A percentile compares a stretch with the other conserved stretches of the same genome.
phyloP scores from a whole-genome alignment of 129 eudicot genomes.

The Lactuca saligna region DNA sequence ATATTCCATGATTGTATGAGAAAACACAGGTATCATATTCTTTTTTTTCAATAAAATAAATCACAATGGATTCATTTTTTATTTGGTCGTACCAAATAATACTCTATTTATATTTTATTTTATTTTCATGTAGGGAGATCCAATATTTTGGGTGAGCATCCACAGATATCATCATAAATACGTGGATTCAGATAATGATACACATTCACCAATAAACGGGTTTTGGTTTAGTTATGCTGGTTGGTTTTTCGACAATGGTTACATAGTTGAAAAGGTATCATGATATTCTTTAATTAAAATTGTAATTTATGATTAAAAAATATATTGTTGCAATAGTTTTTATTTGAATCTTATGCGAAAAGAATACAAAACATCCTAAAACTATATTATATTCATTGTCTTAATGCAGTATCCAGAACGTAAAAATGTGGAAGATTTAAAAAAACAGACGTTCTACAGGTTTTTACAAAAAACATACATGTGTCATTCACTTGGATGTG shows the following conservation, averaged over 20 bases:
- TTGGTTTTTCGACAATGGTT: slow-evolving; percentile 34
- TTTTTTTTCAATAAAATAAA: too few relatives aligned
- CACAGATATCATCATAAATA: slow-evolving; percentile 52
- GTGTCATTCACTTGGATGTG: not conserved
- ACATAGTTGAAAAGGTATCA: slow-evolving; percentile 25
- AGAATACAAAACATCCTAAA: not conserved
- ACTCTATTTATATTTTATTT: too few relatives aligned
- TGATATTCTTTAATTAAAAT: too few relatives aligned
- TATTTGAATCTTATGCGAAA: not conserved
- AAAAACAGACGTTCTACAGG: slow-evolving; percentile 36
- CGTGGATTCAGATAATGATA: slow-evolving; percentile 37
- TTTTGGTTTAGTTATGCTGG: slow-evolving; percentile 56
- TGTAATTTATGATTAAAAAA: too few relatives aligned
- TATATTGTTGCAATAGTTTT: not conserved
- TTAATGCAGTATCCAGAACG: slow-evolving; percentile 32
- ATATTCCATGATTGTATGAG: too few relatives aligned
- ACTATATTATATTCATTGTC: too few relatives aligned
- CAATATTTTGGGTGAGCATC: slow-evolving; percentile 57
- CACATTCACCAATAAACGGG: slow-evolving; percentile 6
- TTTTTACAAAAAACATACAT: slow-evolving; percentile 34
- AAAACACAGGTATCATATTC: too few relatives aligned
- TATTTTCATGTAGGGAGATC: slow-evolving; percentile 34
- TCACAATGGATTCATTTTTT: too few relatives aligned
- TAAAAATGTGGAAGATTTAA: slow-evolving; percentile 41
- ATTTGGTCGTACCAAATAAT: too few relatives aligned